A percentile compares a stretch with the other conserved stretches of the same genome.
These are phyloP conservation scores for Rhizophagus prolifer DNA, from an alignment of 192 early-diverging fungal species.

Conservation along the genomic window DNA sequence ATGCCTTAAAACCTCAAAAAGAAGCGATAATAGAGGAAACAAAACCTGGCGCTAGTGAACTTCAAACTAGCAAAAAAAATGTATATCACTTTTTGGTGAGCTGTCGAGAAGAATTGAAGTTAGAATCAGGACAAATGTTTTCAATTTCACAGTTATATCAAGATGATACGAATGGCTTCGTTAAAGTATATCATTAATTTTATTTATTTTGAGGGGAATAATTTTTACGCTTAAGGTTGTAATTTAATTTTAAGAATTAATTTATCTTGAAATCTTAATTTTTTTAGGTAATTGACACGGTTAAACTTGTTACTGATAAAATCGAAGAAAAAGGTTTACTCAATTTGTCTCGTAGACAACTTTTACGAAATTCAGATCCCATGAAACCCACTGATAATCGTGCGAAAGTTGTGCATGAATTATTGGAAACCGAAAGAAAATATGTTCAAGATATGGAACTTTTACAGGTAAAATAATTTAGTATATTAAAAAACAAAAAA, in stretches of 20 bases:
- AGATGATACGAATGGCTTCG: slow-evolving; percentile 95
- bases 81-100: slow-evolving; percentile 87
- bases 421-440: slow-evolving; percentile 90
- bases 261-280: no score
- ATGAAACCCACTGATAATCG: slow-evolving; percentile 82
- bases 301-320: slow-evolving; percentile 72
- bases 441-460: slow-evolving; percentile 89
- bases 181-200: slow-evolving; percentile 68
- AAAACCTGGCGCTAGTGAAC: slow-evolving; percentile 37
- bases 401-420: slow-evolving; percentile 80
- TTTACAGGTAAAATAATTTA: slow-evolving; percentile 51
- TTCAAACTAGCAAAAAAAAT: slow-evolving; percentile 76
- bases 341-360: slow-evolving; percentile 36
- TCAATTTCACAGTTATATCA: slow-evolving; percentile 85
- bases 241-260: neutral
- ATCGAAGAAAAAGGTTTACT: slow-evolving; percentile 70
- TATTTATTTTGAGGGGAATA: neutral
- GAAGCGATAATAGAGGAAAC: slow-evolving; percentile 50
- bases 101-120: slow-evolving; percentile 77
- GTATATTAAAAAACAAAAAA: neutral
- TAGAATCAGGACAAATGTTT: slow-evolving; percentile 77
- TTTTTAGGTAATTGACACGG: slow-evolving; percentile 77
- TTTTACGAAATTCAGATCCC: slow-evolving; percentile 47
- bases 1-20: slow-evolving; percentile 63
- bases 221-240: neutral